Evolutionary conservation across 1,284 basidiomycete species (phyloP).

Genomic region (Tylopilus orsonianus): DNA sequence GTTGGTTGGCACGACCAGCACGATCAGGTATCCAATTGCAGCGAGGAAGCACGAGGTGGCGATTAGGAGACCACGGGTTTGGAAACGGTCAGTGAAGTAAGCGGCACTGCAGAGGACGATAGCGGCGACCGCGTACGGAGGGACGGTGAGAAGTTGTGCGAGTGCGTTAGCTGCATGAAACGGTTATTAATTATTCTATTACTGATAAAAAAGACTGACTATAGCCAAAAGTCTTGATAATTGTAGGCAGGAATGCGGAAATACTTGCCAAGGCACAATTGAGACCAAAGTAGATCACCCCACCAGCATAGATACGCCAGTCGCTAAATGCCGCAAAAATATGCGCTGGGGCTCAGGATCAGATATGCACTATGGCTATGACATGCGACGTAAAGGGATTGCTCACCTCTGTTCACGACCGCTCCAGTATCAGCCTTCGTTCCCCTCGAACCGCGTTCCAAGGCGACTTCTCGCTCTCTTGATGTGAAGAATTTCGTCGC

Average conservation of each 20-base stretch:
- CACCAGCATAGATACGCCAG: conserved; percentile 62
- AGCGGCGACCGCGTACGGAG: conserved; percentile 78
- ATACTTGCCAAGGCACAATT: conserved; percentile 80
- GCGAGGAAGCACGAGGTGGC: conserved; percentile 48
- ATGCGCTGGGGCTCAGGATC: conserved; percentile 44
- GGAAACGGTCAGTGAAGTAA: conserved; percentile 69
- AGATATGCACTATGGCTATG: background rate
- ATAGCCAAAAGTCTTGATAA: conserved; percentile 70
- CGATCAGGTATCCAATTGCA: conserved; percentile 42
- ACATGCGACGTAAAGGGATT: background rate
- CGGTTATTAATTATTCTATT: background rate
- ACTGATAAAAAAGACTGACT: conserved; percentile 34
- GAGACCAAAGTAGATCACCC: conserved; percentile 73
- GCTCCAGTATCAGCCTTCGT: conserved; percentile 66
- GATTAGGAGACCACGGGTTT: conserved; percentile 69
- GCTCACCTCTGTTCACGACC: conserved; percentile 63
- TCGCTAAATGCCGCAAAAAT: conserved; percentile 64
- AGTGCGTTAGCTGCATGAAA: conserved; percentile 44
- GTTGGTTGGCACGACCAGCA: conserved; percentile 42
- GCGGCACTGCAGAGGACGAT: conserved; percentile 66
- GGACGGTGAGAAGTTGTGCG: conserved; percentile 75
- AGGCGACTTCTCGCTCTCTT: conserved; percentile 68
- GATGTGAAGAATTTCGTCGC: conserved; percentile 67
- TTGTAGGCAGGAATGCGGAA: conserved; percentile 83
- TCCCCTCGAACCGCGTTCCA: conserved; percentile 73